Conservation (phyloP, 805 yeast genomes). For the Tetrapisispora nanseiensis region DNA sequence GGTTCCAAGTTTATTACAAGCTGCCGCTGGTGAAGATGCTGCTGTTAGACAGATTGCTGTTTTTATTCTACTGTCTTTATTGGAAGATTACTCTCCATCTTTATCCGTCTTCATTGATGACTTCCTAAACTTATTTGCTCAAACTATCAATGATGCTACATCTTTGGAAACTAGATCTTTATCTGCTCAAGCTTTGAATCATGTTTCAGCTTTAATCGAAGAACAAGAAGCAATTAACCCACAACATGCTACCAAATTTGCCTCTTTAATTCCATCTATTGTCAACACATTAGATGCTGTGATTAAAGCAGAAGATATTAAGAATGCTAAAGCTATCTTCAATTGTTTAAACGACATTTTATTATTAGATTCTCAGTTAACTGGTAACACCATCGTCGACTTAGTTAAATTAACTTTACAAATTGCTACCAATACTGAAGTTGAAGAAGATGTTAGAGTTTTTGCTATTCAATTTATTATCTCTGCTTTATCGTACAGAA, state of each 20-base stretch:
- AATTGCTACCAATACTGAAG: constrained; percentile 51
- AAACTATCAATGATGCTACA: constrained; percentile 53
- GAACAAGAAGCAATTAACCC: constrained; percentile 42
- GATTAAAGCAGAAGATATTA: constrained; percentile 60
- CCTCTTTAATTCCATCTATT: constrained; percentile 64
- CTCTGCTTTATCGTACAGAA: constrained; percentile 69
- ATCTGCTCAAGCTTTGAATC: constrained; percentile 67
- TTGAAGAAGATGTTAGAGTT: constrained; percentile 75
- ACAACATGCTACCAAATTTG: constrained; percentile 43
- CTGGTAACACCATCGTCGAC: constrained; percentile 63
- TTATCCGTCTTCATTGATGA: constrained; percentile 52
- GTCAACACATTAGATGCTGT: constrained; percentile 71
- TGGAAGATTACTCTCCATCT: constrained; percentile 59
- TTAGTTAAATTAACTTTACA: constrained; percentile 68
- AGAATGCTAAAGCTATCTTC: constrained; percentile 63
- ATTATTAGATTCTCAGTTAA: constrained; percentile 62
- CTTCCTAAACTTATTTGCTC: constrained; percentile 60
- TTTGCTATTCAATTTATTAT: constrained; percentile 79
- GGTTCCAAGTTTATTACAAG: constrained; percentile 58
- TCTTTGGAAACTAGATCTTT: constrained; percentile 72
- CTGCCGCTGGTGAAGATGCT: constrained; percentile 46
- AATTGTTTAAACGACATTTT: constrained; percentile 76
- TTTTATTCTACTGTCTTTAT: constrained; percentile 63
- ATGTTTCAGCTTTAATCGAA: constrained; percentile 58
- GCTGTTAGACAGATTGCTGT: constrained; percentile 74